Base-by-base conservation (phyloP, 768 basidiomycete genomes). In the Mycena venus region DNA sequence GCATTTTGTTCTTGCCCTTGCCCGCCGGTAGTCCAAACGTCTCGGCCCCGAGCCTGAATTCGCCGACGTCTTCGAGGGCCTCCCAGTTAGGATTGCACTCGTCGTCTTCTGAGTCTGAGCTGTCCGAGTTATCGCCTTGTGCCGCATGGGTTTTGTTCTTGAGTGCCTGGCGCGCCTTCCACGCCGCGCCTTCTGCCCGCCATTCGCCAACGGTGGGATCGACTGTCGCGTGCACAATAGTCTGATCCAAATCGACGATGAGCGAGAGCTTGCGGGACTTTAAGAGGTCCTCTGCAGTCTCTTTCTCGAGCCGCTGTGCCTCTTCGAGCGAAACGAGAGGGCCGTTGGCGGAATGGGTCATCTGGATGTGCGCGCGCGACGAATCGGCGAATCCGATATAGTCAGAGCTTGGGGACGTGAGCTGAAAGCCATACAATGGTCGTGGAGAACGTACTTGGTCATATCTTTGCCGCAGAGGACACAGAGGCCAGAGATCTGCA, bases 131-230 rank as follows among this genome's bases (percentile, higher is more conserved):
- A 29, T 21, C 15, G n/a, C 83, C 83, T 17, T 85, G 83, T 60
- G 82, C n/a, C n/a, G n/a, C 81, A 61, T 78, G 77, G 38, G 75
- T 62, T 34, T 78, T 78, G 70, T 84, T 86, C 79, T 84, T 85
- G 6, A 25, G 47, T 17, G 85, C 81, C 70, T 91, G 91, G 60
- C 88, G 86, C 53, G 88, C 87, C 78, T 96, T 94, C 94, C 94
- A 96, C 53, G 90, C 90, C 80, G 93, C 91, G 25, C 95, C 95
- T 77, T 96, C 96, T 3, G 89, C 82, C 79, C 98, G 95, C 98
- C 98, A 99, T 82, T 99, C 98, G 36, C 96, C 97, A 2, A 99
- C 96, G 0, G 98, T 99, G 6, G 98, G 98, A 84, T 99, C 98
- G 29, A 99, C 97, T 0, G 98, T 99, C 10, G 98, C 98, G 80